These are phyloP conservation scores for Fagopyrum esculentum DNA, from an alignment of 148 eudicot species.

Conservation along the genomic window DNA sequence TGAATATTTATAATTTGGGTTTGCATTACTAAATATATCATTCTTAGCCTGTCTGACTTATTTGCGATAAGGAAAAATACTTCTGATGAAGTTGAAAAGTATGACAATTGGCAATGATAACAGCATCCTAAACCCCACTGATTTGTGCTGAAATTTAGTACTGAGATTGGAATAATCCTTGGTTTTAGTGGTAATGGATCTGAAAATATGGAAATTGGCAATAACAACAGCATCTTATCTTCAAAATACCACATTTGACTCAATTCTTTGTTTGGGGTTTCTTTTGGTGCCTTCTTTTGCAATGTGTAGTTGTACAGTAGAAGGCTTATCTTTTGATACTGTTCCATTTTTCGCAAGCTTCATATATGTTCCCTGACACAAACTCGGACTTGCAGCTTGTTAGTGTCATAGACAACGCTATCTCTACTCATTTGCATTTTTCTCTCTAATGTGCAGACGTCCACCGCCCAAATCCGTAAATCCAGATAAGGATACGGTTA, in stretches of 20 bases:
- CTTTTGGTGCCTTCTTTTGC: background rate
- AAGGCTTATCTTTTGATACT: background rate
- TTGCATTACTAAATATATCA: background rate
- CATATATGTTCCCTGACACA: no score
- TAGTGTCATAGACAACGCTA: background rate
- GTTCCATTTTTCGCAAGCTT: background rate
- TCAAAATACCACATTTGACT: background rate
- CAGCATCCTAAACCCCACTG: no score
- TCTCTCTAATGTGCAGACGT: constrained; percentile 23
- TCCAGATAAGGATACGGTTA: constrained; percentile 20
- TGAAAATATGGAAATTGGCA: background rate
- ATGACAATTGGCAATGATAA: no score
- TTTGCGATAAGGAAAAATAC: background rate
- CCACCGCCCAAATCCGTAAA: constrained; percentile 23
- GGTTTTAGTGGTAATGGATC: no score
- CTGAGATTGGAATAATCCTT: no score
- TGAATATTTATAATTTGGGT: no score
- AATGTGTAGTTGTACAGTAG: background rate
- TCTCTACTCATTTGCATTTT: background rate
- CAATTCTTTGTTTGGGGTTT: background rate
- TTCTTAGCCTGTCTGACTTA: background rate
- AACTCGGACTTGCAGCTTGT: background rate
- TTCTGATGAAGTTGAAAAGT: background rate
- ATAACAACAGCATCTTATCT: background rate
- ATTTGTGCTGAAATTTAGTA: no score